Base-by-base conservation (phyloP, 768 basidiomycete genomes). In the Saitozyma podzolica region DNA sequence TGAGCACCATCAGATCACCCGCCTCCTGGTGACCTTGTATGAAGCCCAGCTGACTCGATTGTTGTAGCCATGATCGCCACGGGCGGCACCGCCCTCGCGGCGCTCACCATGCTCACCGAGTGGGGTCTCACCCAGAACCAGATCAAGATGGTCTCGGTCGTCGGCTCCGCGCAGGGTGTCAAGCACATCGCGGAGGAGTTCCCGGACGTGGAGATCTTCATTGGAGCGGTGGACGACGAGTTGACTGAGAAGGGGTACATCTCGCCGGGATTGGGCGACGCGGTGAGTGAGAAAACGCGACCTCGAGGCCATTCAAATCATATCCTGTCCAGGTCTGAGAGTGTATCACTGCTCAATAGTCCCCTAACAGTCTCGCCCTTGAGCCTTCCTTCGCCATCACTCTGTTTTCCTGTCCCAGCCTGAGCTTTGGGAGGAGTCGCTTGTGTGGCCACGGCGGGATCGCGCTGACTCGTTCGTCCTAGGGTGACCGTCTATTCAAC, bases 141-240 rank as follows among this genome's bases (percentile, higher is more conserved):
- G 64, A 86, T 97, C 77, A 94, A 90, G 81, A 81, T 96, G 13
- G 83, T 97, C 16, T 87, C 86, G 49, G 83, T 98, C 9, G 84
- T 97, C 45, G 94, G 86, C 0, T 92, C 90, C 2, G 82, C 86
- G 72, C 80, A 84, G 19, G 95, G 95, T 8, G 80, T 97, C 49
- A 77, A 83, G 40, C 82, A 86, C 60, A 86, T 98, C 17, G 84
- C 85, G 50, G 61, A 65, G 0, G 85, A 84, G 66, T 88, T 85
- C 78, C 95, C 95, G 0, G 87, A 86, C 4, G 83, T 98, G 8
- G 90, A 97, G 92, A 88, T 95, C 48, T 95, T 89, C 89, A 87
- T 86, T 47, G 91, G 89, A 17, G 90, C 87, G 1, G 84, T 94
- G 10, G 93, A 96, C 73, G 80, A 86, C 7, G 75, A 83, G 0